Conservation (phyloP, 306 rosid species). For the Lathyrus aphaca region DNA sequence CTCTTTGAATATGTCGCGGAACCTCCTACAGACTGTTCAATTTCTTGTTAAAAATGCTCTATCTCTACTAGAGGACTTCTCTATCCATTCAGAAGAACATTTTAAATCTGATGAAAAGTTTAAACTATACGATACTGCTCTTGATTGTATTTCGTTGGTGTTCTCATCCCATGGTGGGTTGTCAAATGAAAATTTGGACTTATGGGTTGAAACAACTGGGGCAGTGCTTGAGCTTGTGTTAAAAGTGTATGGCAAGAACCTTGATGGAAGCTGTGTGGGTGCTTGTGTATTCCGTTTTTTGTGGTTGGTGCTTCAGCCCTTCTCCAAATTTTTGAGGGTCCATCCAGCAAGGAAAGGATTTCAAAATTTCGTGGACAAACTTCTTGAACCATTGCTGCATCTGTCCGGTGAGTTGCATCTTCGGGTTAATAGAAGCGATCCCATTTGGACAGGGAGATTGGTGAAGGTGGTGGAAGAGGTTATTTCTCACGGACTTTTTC, state of each 20-base stretch:
- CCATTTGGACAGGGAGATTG: constrained; percentile 49
- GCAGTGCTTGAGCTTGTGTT: constrained; percentile 63
- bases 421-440: constrained; percentile 48
- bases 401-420: constrained; percentile 57
- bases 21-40: constrained; percentile 62
- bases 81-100: constrained; percentile 37
- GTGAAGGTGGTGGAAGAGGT: constrained; percentile 70
- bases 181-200: constrained; percentile 70
- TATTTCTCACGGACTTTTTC: constrained; percentile 75
- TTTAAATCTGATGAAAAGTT: constrained; percentile 44
- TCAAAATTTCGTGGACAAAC: constrained; percentile 68
- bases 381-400: constrained; percentile 81
- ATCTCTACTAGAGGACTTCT: constrained; percentile 41
- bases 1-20: constrained; percentile 63
- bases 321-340: constrained; percentile 70
- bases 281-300: constrained; percentile 55
- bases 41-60: constrained; percentile 58
- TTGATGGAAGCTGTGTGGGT: constrained; percentile 50
- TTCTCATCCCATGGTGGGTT: constrained; percentile 81
- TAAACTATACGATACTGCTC: constrained; percentile 54
- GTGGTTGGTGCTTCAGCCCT: constrained; percentile 74
- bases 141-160: constrained; percentile 70
- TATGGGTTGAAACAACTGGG: constrained; percentile 65
- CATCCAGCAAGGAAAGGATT: constrained; percentile 74
- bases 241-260: constrained; percentile 46